Base-by-base conservation (phyloP, 208 protist genomes). In the Naegleria gruberi region DNA sequence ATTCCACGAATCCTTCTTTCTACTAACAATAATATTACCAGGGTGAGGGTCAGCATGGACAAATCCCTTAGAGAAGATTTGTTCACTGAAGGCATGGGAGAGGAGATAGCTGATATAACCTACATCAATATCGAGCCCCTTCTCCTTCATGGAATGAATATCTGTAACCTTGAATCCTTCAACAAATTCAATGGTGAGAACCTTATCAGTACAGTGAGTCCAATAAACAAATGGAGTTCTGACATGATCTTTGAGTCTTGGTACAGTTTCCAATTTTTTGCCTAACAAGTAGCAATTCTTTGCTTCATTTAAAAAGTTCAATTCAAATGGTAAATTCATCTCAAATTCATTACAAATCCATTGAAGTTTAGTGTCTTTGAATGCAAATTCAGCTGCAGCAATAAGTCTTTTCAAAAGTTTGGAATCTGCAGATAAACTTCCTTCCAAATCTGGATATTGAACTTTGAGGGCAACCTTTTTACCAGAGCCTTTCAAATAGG, bases 51-150 rank as follows among this genome's bases (percentile, higher is more conserved):
- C 96, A 89, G 94, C 95, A 92, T 99, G 97, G 5, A 98, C 93
- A 90, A 98, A 98, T 74, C 96, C 96, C 84, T 96, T 90, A 19
- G 96, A 92, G 87, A 99, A 99, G n/a, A 98, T 97, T 94, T 97
- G 96, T 73, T 97, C 93, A 10, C 95, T 94, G 91, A 98, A 97
- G 0, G 94, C 92, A 23, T 97, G 94, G 57, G 98, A 95, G 44
- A 98, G 94, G 46, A 91, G 91, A 23, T 93, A 91, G 0, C 95
- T 93, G 0, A 96, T 95, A 65, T 95, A 89, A 57, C 77, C 51
- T 26, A 42, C 7, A 51, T 55, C 37, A 44, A 86, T 45, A 41
- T 86, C 73, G 1, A 44, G 3, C 5, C 30, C 23, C 91, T 43
- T 89, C 83, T 92, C 45, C 94, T 90, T 12, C 45, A 90, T 51